Evolutionary conservation across 139 green algal genomes (phyloP), one percentile per base, ranked within the genome.

Genomic region (Chlorella sp.): DNA sequence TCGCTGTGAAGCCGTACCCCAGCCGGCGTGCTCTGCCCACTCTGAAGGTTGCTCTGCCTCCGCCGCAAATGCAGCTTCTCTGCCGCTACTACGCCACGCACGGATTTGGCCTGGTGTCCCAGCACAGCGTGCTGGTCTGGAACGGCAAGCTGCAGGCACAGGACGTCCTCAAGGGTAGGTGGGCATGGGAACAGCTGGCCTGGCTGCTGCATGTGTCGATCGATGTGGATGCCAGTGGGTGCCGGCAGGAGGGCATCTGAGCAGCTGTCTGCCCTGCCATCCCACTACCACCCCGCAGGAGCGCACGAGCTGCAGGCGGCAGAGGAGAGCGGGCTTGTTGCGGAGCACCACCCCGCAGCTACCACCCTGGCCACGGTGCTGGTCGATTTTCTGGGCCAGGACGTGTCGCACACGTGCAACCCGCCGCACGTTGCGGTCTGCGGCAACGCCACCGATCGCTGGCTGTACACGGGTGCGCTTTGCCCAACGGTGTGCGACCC

Each of bases 111-210:
- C 41, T 89, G 54, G 40, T 89, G 26, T 69, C 48, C 69, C 67
- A 64, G 24, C 85, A 89, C 78, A 44, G 34, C 11, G 79, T 85
- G 62, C 38, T 89, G 9, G 67, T 46, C 26, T 89, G 85, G 85
- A 72, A 40, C 14, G 76, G 76, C 76, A 83, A 64, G 62, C 82
- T 89, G 51, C 65, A 85, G 73, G 85, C 51, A 48, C 85, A 89
- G 67, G 85, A 89, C 46, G 85, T 67, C 48, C 70, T 89, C 5
- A 72, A 73, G 76, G 78, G 78, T 76, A 74, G n/a, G n/a, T n/a
- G n/a, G n/a, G n/a, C n/a, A n/a, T n/a, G n/a, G n/a, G n/a, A n/a
- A n/a, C n/a, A n/a, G n/a, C n/a, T n/a, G n/a, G n/a, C n/a, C n/a
- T n/a, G n/a, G n/a, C n/a, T n/a, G n/a, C n/a, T n/a, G n/a, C n/a